Evolutionary conservation across 768 basidiomycete genomes (phyloP), one percentile per base, ranked within the genome.

Genomic region (Amanita molliuscula): DNA sequence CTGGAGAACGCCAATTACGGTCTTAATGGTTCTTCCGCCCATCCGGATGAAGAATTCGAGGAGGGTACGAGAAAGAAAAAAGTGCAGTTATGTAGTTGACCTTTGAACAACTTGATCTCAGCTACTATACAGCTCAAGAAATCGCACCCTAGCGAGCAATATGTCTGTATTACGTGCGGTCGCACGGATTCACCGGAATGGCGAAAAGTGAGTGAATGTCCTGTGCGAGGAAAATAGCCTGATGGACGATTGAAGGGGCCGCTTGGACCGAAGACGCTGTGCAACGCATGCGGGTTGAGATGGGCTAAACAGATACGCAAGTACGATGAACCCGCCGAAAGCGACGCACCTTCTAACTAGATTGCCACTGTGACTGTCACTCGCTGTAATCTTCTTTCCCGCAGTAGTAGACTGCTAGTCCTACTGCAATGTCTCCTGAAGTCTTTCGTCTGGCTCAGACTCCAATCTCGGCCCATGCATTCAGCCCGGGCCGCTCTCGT

Each of bases 171-270:
- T 28, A 91, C 84, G 11, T 99, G 95, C 58, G 96, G 96, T 15
- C 76, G 91, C 52, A 97, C 94, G 1, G 90, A 93, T 65, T 94
- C 91, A 36, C 94, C 96, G 0, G 95, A 99, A 67, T 99, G 95
- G 95, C 78, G 95, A 58, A 94, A 92, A 76, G 89, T 71, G 21
- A 18, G 65, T 55, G 16, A 7, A 31, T 38, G n/a, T 40, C 9
- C 54, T 45, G 51, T 31, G 41, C 16, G 20, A 48, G 28, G n/a
- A 25, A 18, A 34, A 6, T 23, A 48, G 51, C 20, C 50, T 42
- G 31, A 52, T 21, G 21, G 23, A 47, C 52, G 33, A 44, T 28
- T 53, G 45, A 28, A 88, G 88, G 95, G 95, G 9, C 95, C 95
- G 1, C 74, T 79, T 48, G 95, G 95, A 31, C 92, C 95, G 1